Base-by-base conservation (phyloP, 2,329 filamentous ascomycete genomes). In the Cytospora piceae region DNA sequence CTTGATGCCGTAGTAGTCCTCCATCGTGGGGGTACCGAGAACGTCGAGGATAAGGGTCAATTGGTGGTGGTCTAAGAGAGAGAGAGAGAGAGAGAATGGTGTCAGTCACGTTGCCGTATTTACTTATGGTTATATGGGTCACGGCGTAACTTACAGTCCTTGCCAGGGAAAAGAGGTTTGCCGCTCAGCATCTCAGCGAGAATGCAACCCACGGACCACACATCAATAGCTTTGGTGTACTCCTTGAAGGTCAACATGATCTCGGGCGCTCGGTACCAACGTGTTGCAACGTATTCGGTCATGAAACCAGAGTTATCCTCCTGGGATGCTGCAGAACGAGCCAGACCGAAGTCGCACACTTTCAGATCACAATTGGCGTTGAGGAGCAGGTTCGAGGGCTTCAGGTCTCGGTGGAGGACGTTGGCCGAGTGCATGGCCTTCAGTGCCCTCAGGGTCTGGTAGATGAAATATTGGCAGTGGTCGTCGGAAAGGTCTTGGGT, bases 161-260 rank as follows among this genome's bases (percentile, higher is more conserved):
- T 99, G 76, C 95, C 95, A 1, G 95, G 95, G 83, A 99, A 99
- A 55, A 99, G 81, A 22, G 95, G 95, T 85, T 99, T 99, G 71
- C 95, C 95, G 78, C 93, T 98, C 69, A 99, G 83, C 95, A 99
- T 99, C 83, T 99, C 95, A 4, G 95, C 95, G 73, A 99, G 82
- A 73, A 99, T 99, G 75, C 95, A 99, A 65, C 95, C 95, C 60
- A 99, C 95, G 74, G 94, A 97, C 95, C 95, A 99, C 14, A 99
- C 94, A 75, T 99, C 95, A 75, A 99, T 99, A 53, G 95, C 95
- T 81, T 98, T 99, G 73, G 95, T 99, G 82, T 99, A 99, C 81
- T 99, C 95, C 83, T 99, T 98, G 85, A 98, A 99, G 15, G 95
- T 99, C 82, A 99, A 90, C 95, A 99, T 99, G 78, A 99, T 99